Base-by-base conservation (phyloP, 441 rosid genomes). In the Jatropha multifida region DNA sequence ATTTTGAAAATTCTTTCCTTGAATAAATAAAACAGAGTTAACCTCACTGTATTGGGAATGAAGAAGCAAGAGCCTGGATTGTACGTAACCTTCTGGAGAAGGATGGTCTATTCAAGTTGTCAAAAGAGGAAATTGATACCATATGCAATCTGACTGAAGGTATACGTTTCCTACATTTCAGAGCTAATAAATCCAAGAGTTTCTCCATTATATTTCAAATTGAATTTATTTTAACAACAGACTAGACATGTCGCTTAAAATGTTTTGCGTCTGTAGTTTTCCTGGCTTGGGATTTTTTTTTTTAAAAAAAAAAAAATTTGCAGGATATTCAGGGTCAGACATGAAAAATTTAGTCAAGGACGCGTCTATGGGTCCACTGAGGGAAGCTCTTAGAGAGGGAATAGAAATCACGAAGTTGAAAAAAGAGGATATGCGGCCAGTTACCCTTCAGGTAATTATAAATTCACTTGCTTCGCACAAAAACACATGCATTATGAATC, bases 11-110 rank as follows among this genome's bases (percentile, higher is more conserved):
- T 71, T 38, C 23, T 65, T 76, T 79, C 26, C 18, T 68, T 44
- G 56, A 73, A 65, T 67, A 15, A 40, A n/a, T 23, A 62, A 42
- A 44, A 14, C 52, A 23, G 26, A 15, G 20, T 69, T 81, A 70
- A 85, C 81, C 66, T 68, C 38, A 42, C 74, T 42, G 66, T 32
- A 64, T 52, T 65, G 87, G 76, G 41, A 72, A 68, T 76, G 76
- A 79, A 95, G 99, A 92, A 84, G 98, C 98, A 71, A 90, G 99
- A 85, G 94, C 98, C 71, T 95, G 99, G 97, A 95, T 95, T 14
- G 73, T 85, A 58, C 85, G 84, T 38, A 92, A 88, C 79, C 96
- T 96, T 69, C 81, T 93, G 68, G 88, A 91, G 78, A 92, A 92
- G 87, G 98, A 96, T 85, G 99, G 93, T 59, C 79, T 96, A 74